A percentile compares a stretch with the other conserved stretches of the same genome.
phyloP scores from a whole-genome alignment of 768 basidiomycete genomes.

The Coprinopsis marcescibilis region DNA sequence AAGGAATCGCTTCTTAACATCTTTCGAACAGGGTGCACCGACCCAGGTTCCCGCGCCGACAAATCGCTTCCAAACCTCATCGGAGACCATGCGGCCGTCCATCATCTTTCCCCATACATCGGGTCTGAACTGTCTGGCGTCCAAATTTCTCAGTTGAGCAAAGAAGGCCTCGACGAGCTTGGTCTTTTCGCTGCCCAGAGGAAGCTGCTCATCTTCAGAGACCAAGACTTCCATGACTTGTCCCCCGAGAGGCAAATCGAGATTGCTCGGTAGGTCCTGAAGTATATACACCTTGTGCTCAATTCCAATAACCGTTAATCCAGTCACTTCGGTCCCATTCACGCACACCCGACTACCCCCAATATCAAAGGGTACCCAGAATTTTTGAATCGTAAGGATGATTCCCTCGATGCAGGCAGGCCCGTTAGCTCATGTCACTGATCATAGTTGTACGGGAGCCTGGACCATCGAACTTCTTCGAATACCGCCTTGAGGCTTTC shows the following conservation, averaged over 20 bases:
- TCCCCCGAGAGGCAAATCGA: slow-evolving; percentile 45
- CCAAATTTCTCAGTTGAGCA: slow-evolving; percentile 45
- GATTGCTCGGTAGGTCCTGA: slow-evolving; percentile 37
- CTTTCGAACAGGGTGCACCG: slow-evolving; percentile 29
- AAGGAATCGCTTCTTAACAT: slow-evolving; percentile 3
- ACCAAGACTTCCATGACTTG: slow-evolving; percentile 59
- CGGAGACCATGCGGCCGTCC: slow-evolving; percentile 28
- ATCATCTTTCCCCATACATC: slow-evolving; percentile 42
- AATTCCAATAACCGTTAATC: slow-evolving; percentile 30
- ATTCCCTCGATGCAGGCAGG: neutral
- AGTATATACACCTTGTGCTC: slow-evolving; percentile 28
- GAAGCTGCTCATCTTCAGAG: slow-evolving; percentile 49
- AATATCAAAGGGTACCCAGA: slow-evolving; percentile 51
- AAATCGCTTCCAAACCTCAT: slow-evolving; percentile 46
- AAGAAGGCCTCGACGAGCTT: slow-evolving; percentile 48
- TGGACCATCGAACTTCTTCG: slow-evolving; percentile 34
- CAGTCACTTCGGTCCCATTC: slow-evolving; percentile 42
- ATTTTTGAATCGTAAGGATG: slow-evolving; percentile 14
- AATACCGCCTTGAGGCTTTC: slow-evolving; percentile 32
- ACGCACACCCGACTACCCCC: slow-evolving; percentile 40
- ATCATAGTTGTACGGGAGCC: slow-evolving; percentile 53
- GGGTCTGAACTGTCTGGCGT: slow-evolving; percentile 46
- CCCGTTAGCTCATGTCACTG: neutral
- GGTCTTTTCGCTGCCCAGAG: slow-evolving; percentile 46
- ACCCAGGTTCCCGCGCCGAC: slow-evolving; percentile 44